Conservation (phyloP, 2,329 filamentous ascomycete species). For the Esteya vermicola region DNA sequence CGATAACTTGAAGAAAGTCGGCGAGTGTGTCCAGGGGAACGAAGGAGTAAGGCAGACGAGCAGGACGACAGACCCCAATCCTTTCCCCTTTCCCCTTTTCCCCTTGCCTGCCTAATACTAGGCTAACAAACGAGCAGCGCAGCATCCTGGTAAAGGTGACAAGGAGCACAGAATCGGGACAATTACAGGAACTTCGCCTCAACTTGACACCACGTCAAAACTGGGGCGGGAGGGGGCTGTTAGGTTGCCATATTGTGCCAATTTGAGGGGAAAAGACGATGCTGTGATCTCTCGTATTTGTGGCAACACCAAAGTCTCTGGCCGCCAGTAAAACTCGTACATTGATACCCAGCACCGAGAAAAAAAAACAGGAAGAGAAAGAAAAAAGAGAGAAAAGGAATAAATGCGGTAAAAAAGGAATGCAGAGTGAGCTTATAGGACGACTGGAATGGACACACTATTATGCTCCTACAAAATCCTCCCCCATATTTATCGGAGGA, state of each 20-base stretch:
- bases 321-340: no score
- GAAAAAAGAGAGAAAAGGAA: no score
- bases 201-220: constrained; percentile 61
- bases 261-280: no score
- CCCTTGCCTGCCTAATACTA: neutral
- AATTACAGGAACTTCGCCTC: constrained; percentile 47
- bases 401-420: no score
- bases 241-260: constrained; percentile 84
- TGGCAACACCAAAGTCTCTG: neutral
- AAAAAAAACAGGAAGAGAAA: no score
- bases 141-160: constrained; percentile 55
- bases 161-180: constrained; percentile 27
- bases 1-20: constrained; percentile 71
- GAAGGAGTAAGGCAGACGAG: constrained; percentile 55
- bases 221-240: constrained; percentile 81
- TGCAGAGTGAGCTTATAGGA: no score
- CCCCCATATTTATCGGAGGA: no score
- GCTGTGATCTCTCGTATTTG: no score
- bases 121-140: constrained; percentile 32
- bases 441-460: no score
- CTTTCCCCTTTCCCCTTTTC: neutral
- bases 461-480: no score
- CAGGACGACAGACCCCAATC: no score
- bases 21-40: constrained; percentile 78
- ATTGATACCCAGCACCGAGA: no score